Conservation (phyloP, 208 protist genomes). For the Crithidia thermophila region DNA sequence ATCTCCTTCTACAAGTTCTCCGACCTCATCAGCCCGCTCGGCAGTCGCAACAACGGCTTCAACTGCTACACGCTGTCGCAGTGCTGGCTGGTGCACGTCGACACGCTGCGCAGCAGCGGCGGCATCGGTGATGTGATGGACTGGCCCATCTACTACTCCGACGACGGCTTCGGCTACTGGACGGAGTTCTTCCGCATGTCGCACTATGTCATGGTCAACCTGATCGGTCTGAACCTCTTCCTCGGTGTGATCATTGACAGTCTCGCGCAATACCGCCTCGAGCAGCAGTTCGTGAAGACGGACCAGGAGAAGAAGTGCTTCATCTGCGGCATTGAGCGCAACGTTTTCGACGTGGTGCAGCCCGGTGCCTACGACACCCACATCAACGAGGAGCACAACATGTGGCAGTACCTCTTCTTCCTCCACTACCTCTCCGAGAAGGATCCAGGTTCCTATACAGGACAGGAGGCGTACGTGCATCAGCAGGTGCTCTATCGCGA, state of each 20-base stretch:
- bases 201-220: constrained; percentile 82
- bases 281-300: constrained; percentile 57
- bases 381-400: constrained; percentile 92
- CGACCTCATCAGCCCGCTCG: constrained; percentile 51
- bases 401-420: constrained; percentile 96
- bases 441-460: constrained; percentile 65
- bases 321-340: constrained; percentile 90
- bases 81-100: constrained; percentile 77
- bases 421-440: constrained; percentile 82
- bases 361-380: constrained; percentile 84
- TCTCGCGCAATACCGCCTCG: constrained; percentile 73
- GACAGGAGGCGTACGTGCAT: constrained; percentile 84
- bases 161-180: constrained; percentile 77
- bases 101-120: constrained; percentile 72
- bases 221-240: constrained; percentile 89
- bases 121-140: constrained; percentile 78
- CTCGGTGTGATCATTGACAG: constrained; percentile 96
- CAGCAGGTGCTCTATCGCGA: constrained; percentile 46
- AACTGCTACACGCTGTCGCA: constrained; percentile 80
- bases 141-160: constrained; percentile 56
- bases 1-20: constrained; percentile 71
- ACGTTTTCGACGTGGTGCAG: constrained; percentile 76
- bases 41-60: constrained; percentile 49
- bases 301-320: constrained; percentile 93
- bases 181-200: constrained; percentile 91